phyloP scores from a whole-genome alignment of 1,139 yeast genomes.

The Geotrichum aggregatum region DNA sequence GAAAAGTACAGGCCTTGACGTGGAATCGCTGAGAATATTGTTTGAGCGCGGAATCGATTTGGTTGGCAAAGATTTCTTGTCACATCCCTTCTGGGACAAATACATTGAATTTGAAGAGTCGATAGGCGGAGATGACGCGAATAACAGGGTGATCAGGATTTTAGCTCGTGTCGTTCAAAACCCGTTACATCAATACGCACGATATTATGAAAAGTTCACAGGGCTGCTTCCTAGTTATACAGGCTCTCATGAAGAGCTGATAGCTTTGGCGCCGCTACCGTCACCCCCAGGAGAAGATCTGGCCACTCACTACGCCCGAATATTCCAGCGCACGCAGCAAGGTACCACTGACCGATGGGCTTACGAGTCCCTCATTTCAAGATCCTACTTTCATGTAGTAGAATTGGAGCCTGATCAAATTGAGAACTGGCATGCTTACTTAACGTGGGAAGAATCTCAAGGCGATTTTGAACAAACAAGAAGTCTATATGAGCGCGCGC shows the following conservation, averaged over 20 bases:
- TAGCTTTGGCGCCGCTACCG: slow-evolving; percentile 14
- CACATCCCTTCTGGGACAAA: slow-evolving; percentile 70
- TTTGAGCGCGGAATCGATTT: slow-evolving; percentile 60
- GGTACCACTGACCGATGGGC: slow-evolving; percentile 58
- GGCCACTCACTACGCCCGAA: slow-evolving; percentile 22
- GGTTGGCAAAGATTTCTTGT: slow-evolving; percentile 70
- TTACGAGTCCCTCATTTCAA: slow-evolving; percentile 55
- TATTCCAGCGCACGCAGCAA: slow-evolving; percentile 59
- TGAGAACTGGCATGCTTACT: slow-evolving; percentile 57
- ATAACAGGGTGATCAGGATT: slow-evolving; percentile 43
- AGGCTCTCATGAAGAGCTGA: slow-evolving; percentile 9
- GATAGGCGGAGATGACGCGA: slow-evolving; percentile 31
- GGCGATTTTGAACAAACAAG: slow-evolving; percentile 37
- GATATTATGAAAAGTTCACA: slow-evolving; percentile 42
- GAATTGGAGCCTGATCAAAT: slow-evolving; percentile 49
- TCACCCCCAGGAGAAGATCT: slow-evolving; percentile 4
- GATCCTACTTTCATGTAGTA: slow-evolving; percentile 51
- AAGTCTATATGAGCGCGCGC: slow-evolving; percentile 48
- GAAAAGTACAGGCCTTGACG: background rate
- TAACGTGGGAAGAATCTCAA: slow-evolving; percentile 51
- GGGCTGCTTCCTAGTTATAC: slow-evolving; percentile 7
- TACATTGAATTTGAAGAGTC: slow-evolving; percentile 54
- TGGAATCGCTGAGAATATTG: slow-evolving; percentile 28
- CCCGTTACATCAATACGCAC: slow-evolving; percentile 74
- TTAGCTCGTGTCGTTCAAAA: slow-evolving; percentile 60